phyloP scores from a whole-genome alignment of 352 stramenopile genomes.

The Peronospora destructor region DNA sequence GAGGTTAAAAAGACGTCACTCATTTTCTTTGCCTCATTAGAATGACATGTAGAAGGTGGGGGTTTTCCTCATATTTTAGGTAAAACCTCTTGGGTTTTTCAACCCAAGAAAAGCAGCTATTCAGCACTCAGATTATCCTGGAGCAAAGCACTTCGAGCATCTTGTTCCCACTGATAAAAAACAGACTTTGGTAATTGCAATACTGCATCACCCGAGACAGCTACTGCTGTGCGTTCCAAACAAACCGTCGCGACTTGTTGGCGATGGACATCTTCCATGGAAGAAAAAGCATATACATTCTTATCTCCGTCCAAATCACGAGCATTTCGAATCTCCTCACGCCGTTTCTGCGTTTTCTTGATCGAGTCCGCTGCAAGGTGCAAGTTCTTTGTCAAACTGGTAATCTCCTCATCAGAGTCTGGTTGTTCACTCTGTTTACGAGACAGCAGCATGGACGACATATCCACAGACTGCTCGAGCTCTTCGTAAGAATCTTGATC shows the following conservation, averaged over 20 bases:
- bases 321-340: slow-evolving; percentile 30
- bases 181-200: slow-evolving; percentile 63
- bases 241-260: slow-evolving; percentile 60
- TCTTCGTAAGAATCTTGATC: slow-evolving; percentile 13
- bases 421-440: slow-evolving; percentile 8
- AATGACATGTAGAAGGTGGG: not conserved
- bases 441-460: not conserved
- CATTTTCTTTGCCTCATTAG: not conserved
- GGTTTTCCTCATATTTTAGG: too few relatives aligned
- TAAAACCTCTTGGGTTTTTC: too few relatives aligned
- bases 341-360: slow-evolving; percentile 58
- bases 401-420: slow-evolving; percentile 54
- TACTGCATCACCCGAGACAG: slow-evolving; percentile 64
- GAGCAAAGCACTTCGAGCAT: not conserved
- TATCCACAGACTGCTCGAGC: not conserved
- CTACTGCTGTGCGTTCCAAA: slow-evolving; percentile 60
- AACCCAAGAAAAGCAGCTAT: not conserved
- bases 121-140: not conserved
- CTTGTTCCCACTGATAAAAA: slow-evolving; percentile 52
- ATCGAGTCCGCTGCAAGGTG: slow-evolving; percentile 39
- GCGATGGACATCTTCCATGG: slow-evolving; percentile 62
- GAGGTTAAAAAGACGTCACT: not conserved
- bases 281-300: slow-evolving; percentile 43
- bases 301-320: slow-evolving; percentile 20
- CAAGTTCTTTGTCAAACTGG: slow-evolving; percentile 53